A percentile compares a stretch with the other conserved stretches of the same genome.
Conservation (phyloP, 2,329 filamentous ascomycete species). For the Didymella arachidicola region DNA sequence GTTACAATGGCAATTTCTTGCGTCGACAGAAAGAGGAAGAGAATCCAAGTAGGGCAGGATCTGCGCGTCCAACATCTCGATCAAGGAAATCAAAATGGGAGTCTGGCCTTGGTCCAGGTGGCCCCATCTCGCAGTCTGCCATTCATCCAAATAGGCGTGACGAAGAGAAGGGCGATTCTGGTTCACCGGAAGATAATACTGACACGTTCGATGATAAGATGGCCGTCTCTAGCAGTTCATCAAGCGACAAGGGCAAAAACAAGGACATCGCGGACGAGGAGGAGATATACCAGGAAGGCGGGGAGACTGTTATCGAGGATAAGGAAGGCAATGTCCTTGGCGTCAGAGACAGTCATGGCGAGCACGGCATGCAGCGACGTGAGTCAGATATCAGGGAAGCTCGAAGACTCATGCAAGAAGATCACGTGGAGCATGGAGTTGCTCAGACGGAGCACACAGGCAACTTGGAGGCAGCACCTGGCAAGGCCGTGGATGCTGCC, state of each 20-base stretch:
- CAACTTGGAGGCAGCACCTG: constrained; percentile 44
- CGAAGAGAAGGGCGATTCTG: constrained; percentile 43
- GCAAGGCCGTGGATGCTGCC: constrained; percentile 48
- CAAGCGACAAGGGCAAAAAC: constrained; percentile 46
- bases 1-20: constrained; percentile 77
- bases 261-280: constrained; percentile 50
- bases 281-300: constrained; percentile 82
- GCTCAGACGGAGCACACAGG: constrained; percentile 59
- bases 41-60: constrained; percentile 64
- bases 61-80: constrained; percentile 62
- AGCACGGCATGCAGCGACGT: constrained; percentile 64
- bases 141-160: constrained; percentile 71
- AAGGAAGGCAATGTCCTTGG: constrained; percentile 84
- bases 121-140: constrained; percentile 87
- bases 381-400: constrained; percentile 66
- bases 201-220: constrained; percentile 55
- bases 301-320: constrained; percentile 82
- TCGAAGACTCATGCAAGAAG: constrained; percentile 63
- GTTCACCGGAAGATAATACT: constrained; percentile 54
- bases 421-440: constrained; percentile 53
- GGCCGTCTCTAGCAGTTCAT: constrained; percentile 49
- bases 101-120: constrained; percentile 76
- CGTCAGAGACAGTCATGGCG: constrained; percentile 61
- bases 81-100: constrained; percentile 70
- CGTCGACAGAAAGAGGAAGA: constrained; percentile 82